Evolutionary conservation across 2,329 filamentous ascomycete species (phyloP).

Genomic region (Penicillium sp.): DNA sequence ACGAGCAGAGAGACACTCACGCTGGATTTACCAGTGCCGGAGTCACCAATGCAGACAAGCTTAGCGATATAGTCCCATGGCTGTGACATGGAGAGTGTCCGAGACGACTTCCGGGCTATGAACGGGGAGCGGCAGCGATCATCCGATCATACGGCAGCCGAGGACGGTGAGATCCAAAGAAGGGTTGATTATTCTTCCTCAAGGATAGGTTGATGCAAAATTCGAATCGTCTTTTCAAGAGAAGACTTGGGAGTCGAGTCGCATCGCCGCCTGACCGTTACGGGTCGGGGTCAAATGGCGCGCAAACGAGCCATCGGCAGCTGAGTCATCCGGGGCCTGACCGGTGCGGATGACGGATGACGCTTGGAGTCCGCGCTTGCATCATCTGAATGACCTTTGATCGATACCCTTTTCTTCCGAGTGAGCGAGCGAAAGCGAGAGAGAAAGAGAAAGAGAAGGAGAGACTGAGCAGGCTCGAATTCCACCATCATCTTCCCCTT

Average conservation of each 20-base stretch:
- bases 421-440: too few relatives aligned
- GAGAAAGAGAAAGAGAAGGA: too few relatives aligned
- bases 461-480: background rate
- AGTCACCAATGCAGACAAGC: conserved; percentile 96
- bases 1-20: conserved; percentile 46
- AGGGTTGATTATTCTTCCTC: too few relatives aligned
- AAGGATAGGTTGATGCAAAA: too few relatives aligned
- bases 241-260: too few relatives aligned
- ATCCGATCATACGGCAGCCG: conserved; percentile 1
- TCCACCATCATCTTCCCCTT: background rate
- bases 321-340: conserved; percentile 43
- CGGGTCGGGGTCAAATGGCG: too few relatives aligned
- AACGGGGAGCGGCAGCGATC: too few relatives aligned
- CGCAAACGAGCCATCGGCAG: conserved; percentile 20
- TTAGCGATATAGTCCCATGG: conserved; percentile 99
- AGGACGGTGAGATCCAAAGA: too few relatives aligned
- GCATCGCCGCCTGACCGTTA: too few relatives aligned
- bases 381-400: conserved; percentile 24
- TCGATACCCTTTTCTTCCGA: background rate
- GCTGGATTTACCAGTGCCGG: conserved; percentile 90
- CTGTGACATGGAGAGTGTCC: conserved; percentile 47
- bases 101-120: background rate
- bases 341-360: conserved; percentile 38
- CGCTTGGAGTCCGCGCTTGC: conserved; percentile 20
- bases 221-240: too few relatives aligned